phyloP scores from a whole-genome alignment of 1,139 yeast genomes.

The Protomyces macrosporus region DNA sequence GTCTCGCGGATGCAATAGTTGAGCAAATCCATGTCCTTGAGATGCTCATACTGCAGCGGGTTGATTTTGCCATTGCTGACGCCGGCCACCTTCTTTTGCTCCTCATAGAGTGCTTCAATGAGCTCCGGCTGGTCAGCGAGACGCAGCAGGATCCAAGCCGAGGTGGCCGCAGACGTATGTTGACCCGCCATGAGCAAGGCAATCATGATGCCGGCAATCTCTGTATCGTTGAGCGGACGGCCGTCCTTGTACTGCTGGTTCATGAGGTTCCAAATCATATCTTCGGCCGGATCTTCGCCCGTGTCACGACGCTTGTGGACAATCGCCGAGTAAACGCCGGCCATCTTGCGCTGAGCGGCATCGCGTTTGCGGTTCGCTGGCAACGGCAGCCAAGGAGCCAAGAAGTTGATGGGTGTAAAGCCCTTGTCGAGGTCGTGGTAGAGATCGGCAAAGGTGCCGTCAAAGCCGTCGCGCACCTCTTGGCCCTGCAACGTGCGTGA shows the following conservation, averaged over 20 bases:
- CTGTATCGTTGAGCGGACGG: conserved; percentile 85
- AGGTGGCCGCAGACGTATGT: conserved; percentile 94
- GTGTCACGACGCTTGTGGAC: conserved; percentile 63
- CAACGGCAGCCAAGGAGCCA: conserved; percentile 86
- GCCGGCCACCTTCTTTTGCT: conserved; percentile 61
- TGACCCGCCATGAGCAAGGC: conserved; percentile 99
- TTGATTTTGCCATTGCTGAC: conserved; percentile 37
- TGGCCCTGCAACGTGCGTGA: conserved; percentile 86
- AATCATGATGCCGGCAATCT: conserved; percentile 86
- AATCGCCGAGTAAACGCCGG: conserved; percentile 71
- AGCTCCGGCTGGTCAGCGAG: conserved; percentile 79
- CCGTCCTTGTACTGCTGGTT: conserved; percentile 88
- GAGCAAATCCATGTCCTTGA: conserved; percentile 72
- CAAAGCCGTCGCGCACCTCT: conserved; percentile 79
- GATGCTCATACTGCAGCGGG: conserved; percentile 65
- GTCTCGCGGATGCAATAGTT: conserved; percentile 87
- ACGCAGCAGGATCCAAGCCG: conserved; percentile 90
- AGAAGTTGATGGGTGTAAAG: conserved; percentile 92
- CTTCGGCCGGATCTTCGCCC: conserved; percentile 72
- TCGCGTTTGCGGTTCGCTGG: conserved; percentile 83
- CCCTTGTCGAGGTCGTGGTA: conserved; percentile 94
- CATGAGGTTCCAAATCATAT: conserved; percentile 82
- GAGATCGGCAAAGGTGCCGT: conserved; percentile 74
- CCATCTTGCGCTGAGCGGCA: conserved; percentile 74
- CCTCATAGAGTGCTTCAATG: conserved; percentile 72